Percentiles rank a stretch among this genome's conserved stretches.
These are phyloP conservation scores for Metschnikowia santaceciliae DNA, from an alignment of 805 yeast genomes.

Conservation along the genomic window DNA sequence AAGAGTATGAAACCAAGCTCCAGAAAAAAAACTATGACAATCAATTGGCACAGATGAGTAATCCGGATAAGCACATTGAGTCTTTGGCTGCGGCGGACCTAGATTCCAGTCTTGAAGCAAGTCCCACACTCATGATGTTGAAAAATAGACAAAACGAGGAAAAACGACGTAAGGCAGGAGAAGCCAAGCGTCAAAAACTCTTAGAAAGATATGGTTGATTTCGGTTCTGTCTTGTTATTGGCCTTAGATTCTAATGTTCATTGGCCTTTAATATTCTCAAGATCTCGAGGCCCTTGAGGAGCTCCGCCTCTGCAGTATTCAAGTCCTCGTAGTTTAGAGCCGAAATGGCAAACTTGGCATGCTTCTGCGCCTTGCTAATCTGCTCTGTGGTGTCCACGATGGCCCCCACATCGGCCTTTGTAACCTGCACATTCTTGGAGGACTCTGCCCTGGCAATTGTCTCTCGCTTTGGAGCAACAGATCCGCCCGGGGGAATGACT, in stretches of 20 bases:
- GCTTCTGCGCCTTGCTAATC: constrained; percentile 59
- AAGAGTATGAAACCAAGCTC: constrained; percentile 12
- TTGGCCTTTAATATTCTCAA: constrained; percentile 19
- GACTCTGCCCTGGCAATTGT: not conserved
- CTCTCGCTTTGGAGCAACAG: not conserved
- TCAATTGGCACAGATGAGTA: constrained; percentile 10
- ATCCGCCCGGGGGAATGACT: constrained; percentile 26
- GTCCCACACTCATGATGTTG: constrained; percentile 34
- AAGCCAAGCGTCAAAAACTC: constrained; percentile 9
- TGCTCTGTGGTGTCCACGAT: constrained; percentile 54
- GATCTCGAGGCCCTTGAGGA: constrained; percentile 50
- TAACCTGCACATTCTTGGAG: constrained; percentile 8
- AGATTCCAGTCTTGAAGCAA: constrained; percentile 32
- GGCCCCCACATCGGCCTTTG: constrained; percentile 40
- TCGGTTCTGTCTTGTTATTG: too few relatives aligned
- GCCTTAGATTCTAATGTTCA: not conserved
- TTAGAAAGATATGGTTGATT: constrained; percentile 13
- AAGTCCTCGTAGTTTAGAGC: constrained; percentile 77
- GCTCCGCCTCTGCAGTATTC: constrained; percentile 61
- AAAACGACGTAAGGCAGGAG: constrained; percentile 13
- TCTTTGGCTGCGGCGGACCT: constrained; percentile 19
- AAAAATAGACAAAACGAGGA: constrained; percentile 21
- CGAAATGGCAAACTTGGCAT: constrained; percentile 71
- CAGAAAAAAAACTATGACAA: constrained; percentile 9
- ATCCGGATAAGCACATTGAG: constrained; percentile 11